Conservation (phyloP, 2,329 filamentous ascomycete species). For the Orbilia oligospora region DNA sequence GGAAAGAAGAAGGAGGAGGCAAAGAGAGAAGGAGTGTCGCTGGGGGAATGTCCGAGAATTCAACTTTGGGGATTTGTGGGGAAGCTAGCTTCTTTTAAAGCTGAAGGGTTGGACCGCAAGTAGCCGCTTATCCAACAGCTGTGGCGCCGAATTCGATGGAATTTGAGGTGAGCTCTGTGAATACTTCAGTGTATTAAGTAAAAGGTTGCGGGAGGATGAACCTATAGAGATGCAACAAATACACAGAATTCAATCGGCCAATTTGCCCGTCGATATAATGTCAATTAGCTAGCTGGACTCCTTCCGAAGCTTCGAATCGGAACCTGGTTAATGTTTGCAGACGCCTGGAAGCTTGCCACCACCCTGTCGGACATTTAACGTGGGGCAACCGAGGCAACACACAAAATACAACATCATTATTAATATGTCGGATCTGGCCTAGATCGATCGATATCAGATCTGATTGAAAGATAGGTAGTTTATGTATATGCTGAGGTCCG, state of each 20-base stretch:
- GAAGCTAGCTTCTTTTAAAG: slow-evolving; percentile 51
- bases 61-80: slow-evolving; percentile 29
- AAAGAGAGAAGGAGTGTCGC: slow-evolving; percentile 10
- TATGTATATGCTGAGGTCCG: too few species aligned
- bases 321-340: slow-evolving; percentile 2
- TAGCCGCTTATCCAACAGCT: slow-evolving; percentile 47
- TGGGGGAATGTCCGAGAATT: slow-evolving; percentile 30
- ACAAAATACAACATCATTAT: slow-evolving; percentile 30
- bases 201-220: background rate
- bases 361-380: slow-evolving; percentile 44
- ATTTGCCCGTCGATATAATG: background rate
- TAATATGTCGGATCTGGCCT: background rate
- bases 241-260: background rate
- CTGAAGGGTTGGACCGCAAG: slow-evolving; percentile 47
- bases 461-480: too few species aligned
- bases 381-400: slow-evolving; percentile 45
- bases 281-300: background rate
- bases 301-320: slow-evolving; percentile 24
- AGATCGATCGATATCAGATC: background rate
- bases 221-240: background rate
- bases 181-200: slow-evolving; percentile 15
- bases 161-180: slow-evolving; percentile 36
- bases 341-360: slow-evolving; percentile 36
- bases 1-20: background rate
- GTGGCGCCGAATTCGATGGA: background rate